Percentiles rank a stretch among this genome's conserved stretches.
phyloP scores from a whole-genome alignment of 108 stramenopile genomes.

The Ochromonas danica region DNA sequence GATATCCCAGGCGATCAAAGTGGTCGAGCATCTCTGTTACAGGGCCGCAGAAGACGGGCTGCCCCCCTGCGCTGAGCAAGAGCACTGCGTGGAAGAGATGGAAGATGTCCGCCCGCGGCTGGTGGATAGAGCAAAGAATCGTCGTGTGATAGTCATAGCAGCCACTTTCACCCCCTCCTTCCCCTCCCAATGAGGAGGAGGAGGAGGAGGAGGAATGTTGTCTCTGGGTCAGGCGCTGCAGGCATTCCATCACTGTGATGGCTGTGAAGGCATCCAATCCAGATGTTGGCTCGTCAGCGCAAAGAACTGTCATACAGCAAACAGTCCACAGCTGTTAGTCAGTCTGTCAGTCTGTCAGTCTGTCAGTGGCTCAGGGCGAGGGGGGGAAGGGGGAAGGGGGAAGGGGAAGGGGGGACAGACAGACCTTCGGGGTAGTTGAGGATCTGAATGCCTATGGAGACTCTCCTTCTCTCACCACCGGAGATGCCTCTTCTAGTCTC shows the following conservation, averaged over 20 bases:
- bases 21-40: constrained; percentile 20
- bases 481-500: background rate
- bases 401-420: background rate
- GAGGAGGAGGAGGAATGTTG: constrained; percentile 56
- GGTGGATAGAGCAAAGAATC: constrained; percentile 31
- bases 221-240: constrained; percentile 56
- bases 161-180: constrained; percentile 20
- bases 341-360: no score
- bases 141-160: constrained; percentile 27
- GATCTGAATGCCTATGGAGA: constrained; percentile 3
- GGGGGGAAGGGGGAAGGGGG: no score
- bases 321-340: no score
- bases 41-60: constrained; percentile 47
- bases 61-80: constrained; percentile 47
- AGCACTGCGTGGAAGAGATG: constrained; percentile 53
- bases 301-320: constrained; percentile 53
- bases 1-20: constrained; percentile 6
- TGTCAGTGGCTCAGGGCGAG: no score
- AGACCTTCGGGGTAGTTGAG: background rate
- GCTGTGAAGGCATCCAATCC: constrained; percentile 66
- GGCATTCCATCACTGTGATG: constrained; percentile 63
- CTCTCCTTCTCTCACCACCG: background rate
- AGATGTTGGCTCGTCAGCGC: constrained; percentile 72
- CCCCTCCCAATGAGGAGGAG: no score
- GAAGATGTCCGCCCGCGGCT: constrained; percentile 55